Percentiles rank a stretch among this genome's conserved stretches.
These are phyloP conservation scores for Termitomyces sp. DNA, from an alignment of 768 basidiomycete genomes.

Conservation along the genomic window DNA sequence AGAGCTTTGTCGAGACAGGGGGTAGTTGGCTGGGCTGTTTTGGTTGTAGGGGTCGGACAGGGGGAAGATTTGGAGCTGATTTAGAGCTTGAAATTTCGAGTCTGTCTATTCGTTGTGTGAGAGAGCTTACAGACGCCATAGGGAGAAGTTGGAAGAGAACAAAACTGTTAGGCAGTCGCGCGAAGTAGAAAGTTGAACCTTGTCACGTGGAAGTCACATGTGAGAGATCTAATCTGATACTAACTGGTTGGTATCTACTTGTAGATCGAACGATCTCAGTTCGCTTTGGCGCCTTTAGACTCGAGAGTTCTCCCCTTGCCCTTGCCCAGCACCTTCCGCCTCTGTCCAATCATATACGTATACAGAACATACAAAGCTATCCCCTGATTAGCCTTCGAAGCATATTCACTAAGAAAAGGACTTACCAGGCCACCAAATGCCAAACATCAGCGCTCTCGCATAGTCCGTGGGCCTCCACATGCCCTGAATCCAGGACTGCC, in stretches of 20 bases:
- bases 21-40: background rate
- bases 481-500: constrained; percentile 36
- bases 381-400: constrained; percentile 3
- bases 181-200: background rate
- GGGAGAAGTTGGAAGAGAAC: background rate
- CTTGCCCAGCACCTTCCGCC: constrained; percentile 39
- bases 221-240: no score
- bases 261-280: no score
- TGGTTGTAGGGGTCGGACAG: background rate
- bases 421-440: constrained; percentile 87
- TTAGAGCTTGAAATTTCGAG: background rate
- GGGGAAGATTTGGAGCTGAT: background rate
- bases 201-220: no score
- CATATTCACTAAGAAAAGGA: constrained; percentile 1
- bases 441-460: constrained; percentile 56
- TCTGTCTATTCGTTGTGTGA: background rate
- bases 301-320: background rate
- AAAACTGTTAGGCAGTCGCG: no score
- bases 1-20: constrained; percentile 40
- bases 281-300: constrained; percentile 8
- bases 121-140: background rate
- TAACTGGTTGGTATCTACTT: no score
- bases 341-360: constrained; percentile 51
- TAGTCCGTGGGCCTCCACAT: constrained; percentile 58
- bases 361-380: constrained; percentile 50